Evolutionary conservation across 75 land plant species (phyloP), one percentile per base, ranked within the genome.

Genomic region (Ceratopteris richardii): DNA sequence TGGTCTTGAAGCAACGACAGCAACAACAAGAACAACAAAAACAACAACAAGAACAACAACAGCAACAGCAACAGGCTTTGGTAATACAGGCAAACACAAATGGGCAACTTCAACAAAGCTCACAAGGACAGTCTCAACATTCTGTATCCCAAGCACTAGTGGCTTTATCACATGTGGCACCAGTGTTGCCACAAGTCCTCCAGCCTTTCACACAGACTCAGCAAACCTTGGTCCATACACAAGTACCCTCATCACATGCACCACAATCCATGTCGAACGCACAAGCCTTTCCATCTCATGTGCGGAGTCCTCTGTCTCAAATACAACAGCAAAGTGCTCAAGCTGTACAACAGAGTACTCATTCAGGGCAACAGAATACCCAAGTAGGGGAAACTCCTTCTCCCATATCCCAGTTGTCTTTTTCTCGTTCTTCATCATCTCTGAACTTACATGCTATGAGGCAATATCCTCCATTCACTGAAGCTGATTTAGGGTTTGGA

Each of bases 51-150:
- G 7, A 33, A 33, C 37, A 33, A 33, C 37, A 33, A 33, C 37
- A 33, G 9, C 7, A 3, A 33, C 37, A 33, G 9, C 37, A 33
- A 4, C 37, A 33, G 9, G 7, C 3, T 3, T 20, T n/a, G 17
- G 21, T 46, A 7, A 5, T 46, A 20, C 48, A 46, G 14, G 5
- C 48, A 17, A 46, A 4, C n/a, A 7, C 48, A 14, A 5, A 46
- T 7, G n/a, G 48, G 50, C 79, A 73, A 30, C n/a, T 40, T 18
- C 37, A 33, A 33, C 37, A 33, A 33, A 33, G 37, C 37, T 33
- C 37, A 33, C 37, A 33, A 33, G 37, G 37, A 52, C 88, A 78
- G 24, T 51, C 81, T 24, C 82, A 75, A 51, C 62, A 47, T 46
- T 23, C 73, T 16, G 46, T 58, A 1, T 51, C 58, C 6, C 36